phyloP scores from a whole-genome alignment of 352 stramenopile species.

The Phytophthora pseudosyringae region DNA sequence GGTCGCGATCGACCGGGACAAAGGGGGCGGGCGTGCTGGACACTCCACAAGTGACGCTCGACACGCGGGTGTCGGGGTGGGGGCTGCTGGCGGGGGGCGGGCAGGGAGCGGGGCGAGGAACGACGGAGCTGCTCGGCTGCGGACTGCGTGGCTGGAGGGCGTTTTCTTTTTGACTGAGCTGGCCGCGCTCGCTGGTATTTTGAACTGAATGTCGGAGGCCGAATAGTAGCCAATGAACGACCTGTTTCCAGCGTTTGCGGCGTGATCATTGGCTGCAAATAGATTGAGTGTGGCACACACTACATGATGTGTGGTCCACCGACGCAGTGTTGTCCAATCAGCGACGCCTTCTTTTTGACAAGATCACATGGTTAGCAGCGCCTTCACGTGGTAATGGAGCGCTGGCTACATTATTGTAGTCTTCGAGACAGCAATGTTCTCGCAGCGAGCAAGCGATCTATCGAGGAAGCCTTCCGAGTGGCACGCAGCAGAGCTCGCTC shows the following conservation, averaged over 20 bases:
- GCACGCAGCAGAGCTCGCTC: neutral
- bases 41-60: constrained; percentile 1
- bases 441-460: neutral
- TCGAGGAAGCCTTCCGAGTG: neutral
- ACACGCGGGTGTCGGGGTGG: constrained; percentile 4
- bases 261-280: constrained; percentile 15
- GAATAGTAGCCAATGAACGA: constrained; percentile 20
- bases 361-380: too few relatives aligned
- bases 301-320: constrained; percentile 4
- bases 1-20: constrained; percentile 20
- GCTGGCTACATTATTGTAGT: too few relatives aligned
- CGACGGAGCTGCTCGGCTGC: constrained; percentile 17
- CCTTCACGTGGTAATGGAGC: neutral
- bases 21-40: neutral
- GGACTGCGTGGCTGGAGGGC: constrained; percentile 37
- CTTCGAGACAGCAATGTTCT: neutral
- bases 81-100: neutral
- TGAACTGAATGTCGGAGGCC: constrained; percentile 19
- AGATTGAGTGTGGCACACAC: constrained; percentile 4
- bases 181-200: neutral
- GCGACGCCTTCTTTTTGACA: neutral
- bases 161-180: constrained; percentile 34
- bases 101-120: neutral
- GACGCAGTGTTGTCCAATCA: neutral
- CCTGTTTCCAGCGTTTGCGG: constrained; percentile 1